A percentile compares a stretch with the other conserved stretches of the same genome.
Evolutionary conservation across 148 eudicot species (phyloP).

Genomic region (Chenopodium quinoa): DNA sequence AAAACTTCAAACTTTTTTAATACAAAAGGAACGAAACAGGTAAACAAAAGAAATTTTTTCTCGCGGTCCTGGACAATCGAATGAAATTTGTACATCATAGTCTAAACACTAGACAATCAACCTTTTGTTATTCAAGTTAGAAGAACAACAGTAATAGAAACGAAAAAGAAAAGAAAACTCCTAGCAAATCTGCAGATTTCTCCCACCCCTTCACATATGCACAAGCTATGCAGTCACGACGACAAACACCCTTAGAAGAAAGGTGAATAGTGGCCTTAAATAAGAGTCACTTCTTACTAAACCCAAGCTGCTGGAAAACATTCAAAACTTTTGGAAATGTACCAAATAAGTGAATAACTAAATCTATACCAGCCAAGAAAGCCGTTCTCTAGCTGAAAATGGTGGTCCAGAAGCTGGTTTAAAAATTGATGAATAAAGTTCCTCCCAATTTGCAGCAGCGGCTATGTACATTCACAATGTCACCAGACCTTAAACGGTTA

Average conservation of each 20-base stretch:
- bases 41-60: conserved; percentile 8
- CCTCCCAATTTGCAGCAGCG: conserved; percentile 27
- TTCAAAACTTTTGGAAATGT: conserved; percentile 20
- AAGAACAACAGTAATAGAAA: conserved; percentile 2
- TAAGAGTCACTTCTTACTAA: conserved; percentile 1
- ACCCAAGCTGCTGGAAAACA: conserved; percentile 19
- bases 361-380: conserved; percentile 23
- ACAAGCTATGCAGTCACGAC: conserved; percentile 29
- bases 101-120: conserved; percentile 23
- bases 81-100: conserved; percentile 43
- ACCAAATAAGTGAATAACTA: conserved; percentile 12
- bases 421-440: conserved; percentile 11
- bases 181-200: conserved; percentile 33
- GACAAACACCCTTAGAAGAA: not conserved
- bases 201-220: conserved; percentile 30
- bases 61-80: conserved; percentile 31
- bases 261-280: conserved; percentile 4
- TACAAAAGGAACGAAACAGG: conserved; percentile 21
- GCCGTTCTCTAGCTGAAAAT: conserved; percentile 13
- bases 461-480: conserved; percentile 45
- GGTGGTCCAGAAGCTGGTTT: conserved; percentile 8
- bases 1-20: conserved; percentile 13
- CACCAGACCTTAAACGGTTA: conserved; percentile 7
- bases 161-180: conserved; percentile 11
- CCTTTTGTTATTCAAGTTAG: conserved; percentile 31